These are phyloP conservation scores for Helicocarpus griseus DNA, from an alignment of 2,329 filamentous ascomycete genomes.

Conservation along the genomic window DNA sequence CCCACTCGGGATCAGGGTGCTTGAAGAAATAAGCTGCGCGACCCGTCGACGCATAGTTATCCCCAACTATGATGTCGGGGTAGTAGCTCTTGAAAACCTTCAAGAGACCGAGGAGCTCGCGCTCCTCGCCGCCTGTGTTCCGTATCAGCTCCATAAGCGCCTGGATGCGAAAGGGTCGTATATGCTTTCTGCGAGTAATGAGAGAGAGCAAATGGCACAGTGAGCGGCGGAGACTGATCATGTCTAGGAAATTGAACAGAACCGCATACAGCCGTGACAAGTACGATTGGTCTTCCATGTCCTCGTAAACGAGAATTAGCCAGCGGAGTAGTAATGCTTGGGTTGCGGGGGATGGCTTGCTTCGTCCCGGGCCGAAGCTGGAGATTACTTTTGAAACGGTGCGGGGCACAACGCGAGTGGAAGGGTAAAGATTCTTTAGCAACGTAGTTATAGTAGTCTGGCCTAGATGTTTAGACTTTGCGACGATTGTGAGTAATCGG, in stretches of 20 bases:
- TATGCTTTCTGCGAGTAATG: constrained; percentile 71
- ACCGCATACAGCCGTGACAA: constrained; percentile 64
- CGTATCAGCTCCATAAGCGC: constrained; percentile 47
- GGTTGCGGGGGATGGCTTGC: constrained; percentile 61
- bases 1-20: constrained; percentile 71
- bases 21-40: constrained; percentile 32
- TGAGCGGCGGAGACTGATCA: constrained; percentile 59
- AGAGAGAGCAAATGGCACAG: constrained; percentile 71
- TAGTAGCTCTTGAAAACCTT: constrained; percentile 87
- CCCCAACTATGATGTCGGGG: constrained; percentile 74
- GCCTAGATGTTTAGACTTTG: constrained; percentile 59
- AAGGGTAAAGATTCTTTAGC: constrained; percentile 66
- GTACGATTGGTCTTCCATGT: constrained; percentile 53
- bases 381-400: constrained; percentile 58
- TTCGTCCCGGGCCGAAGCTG: constrained; percentile 65
- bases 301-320: constrained; percentile 66
- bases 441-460: constrained; percentile 62
- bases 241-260: constrained; percentile 73
- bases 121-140: constrained; percentile 55
- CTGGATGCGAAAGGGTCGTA: constrained; percentile 75
- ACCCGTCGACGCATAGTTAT: constrained; percentile 40
- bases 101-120: constrained; percentile 61
- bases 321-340: constrained; percentile 67
- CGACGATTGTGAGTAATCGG: constrained; percentile 57
- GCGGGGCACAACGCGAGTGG: constrained; percentile 50